Base-by-base conservation (phyloP, 768 basidiomycete genomes). In the Gautieria morchelliformis region DNA sequence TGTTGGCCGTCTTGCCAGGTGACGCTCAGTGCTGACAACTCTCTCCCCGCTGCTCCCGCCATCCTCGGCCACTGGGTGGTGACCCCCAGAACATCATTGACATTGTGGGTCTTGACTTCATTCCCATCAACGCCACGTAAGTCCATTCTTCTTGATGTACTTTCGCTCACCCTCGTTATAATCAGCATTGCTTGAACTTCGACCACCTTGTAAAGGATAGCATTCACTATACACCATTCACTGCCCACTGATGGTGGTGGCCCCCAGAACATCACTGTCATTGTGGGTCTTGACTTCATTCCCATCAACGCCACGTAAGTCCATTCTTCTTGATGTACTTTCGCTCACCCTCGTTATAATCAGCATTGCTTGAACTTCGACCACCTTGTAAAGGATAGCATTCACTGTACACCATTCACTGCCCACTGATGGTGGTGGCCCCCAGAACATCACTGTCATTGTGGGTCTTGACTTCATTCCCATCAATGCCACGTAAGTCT, bases 21-120 rank as follows among this genome's bases (percentile, higher is more conserved):
- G 46, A 60, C n/a, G 40, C 70, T 12, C 68, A 68, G 48, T 69
- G 69, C 65, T 72, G 70, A 27, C 4, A 53, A 42, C 50, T 59
- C 58, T 11, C 24, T 56, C 12, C 52, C 27, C 12, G 64, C 88
- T 63, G 85, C 86, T 0, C 64, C 64, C 3, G 51, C 65, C 49
- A 47, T 47, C 46, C 35, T 63, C 20, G 63, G 64, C 24, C 53
- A 19, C 61, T 67, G 15, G 66, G 65, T 14, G 56, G 67, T 45
- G 60, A 61, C 24, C 45, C 65, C 27, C 41, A 52, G 12, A 59
- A 60, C 53, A 20, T 62, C 45, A 60, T 55, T n/a, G 63, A 48
- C 14, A 60, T 63, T 10, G 55, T 67, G 39, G 67, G 45, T 22
- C 61, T 20, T 70, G 56, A 48, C 54, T 69, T 66, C 59, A 60